These are phyloP conservation scores for Dictyostelium citrinum DNA, from an alignment of 78 protist genomes.

Conservation along the genomic window DNA sequence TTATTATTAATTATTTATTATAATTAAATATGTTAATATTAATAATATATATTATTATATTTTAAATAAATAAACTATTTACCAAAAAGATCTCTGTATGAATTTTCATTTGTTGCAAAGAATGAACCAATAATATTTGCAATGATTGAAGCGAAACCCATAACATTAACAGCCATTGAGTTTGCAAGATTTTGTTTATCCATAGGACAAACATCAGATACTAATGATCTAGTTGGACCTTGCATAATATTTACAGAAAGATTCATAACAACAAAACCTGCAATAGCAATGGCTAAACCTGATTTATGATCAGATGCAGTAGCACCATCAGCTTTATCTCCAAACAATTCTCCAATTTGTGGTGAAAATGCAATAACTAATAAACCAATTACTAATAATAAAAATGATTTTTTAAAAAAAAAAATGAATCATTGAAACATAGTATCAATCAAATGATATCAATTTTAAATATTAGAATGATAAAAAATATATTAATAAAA, in stretches of 20 bases:
- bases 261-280: conserved; percentile 84
- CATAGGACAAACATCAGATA: conserved; percentile 64
- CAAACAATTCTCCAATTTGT: conserved; percentile 43
- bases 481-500: too few relatives aligned
- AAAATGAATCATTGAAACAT: too few relatives aligned
- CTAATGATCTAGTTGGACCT: conserved; percentile 82
- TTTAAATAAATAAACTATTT: too few relatives aligned
- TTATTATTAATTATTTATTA: not conserved
- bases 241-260: conserved; percentile 71
- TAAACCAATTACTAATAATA: not conserved
- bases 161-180: conserved; percentile 45
- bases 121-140: conserved; percentile 65
- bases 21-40: too few relatives aligned
- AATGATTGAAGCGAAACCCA: conserved; percentile 59
- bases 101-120: not conserved
- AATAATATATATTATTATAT: too few relatives aligned
- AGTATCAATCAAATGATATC: too few relatives aligned
- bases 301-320: conserved; percentile 25
- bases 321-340: conserved; percentile 41
- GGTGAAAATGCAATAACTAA: conserved; percentile 58
- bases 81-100: conserved; percentile 44
- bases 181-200: conserved; percentile 81
- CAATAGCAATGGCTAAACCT: conserved; percentile 49
- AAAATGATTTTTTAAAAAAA: too few relatives aligned
- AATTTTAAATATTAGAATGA: too few relatives aligned